Evolutionary conservation across 495 filamentous ascomycete species (phyloP).

Genomic region (Aspergillus campestris): DNA sequence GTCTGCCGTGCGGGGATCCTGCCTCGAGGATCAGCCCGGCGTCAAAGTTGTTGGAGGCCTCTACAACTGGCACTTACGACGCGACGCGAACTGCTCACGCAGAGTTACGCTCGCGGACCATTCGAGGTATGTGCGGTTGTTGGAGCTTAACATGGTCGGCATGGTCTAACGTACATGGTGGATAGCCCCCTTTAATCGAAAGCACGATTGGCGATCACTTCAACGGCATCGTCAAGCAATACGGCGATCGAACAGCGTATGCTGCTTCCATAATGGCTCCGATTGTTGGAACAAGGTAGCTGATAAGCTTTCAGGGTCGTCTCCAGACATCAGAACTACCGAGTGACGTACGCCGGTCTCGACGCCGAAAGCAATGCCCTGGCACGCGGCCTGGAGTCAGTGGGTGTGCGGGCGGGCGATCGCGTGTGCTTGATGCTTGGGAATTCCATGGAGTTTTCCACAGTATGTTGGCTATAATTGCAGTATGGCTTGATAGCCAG

Average conservation of each 20-base stretch:
- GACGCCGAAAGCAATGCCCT: conserved; percentile 70
- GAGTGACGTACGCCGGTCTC: conserved; percentile 65
- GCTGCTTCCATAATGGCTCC: conserved; percentile 10
- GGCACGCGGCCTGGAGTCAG: conserved; percentile 60
- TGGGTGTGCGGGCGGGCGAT: conserved; percentile 77
- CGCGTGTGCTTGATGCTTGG: conserved; percentile 80
- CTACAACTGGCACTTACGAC: neutral
- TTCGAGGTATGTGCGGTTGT: conserved; percentile 24
- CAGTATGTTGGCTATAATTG: conserved; percentile 36
- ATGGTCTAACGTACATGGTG: neutral
- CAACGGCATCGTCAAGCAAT: conserved; percentile 52
- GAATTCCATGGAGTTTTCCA: conserved; percentile 75
- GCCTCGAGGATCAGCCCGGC: no score
- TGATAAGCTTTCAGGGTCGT: conserved; percentile 44
- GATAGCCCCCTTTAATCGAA: conserved; percentile 62
- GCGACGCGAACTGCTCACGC: conserved; percentile 31
- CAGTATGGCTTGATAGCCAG: neutral
- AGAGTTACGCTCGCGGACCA: conserved; percentile 40
- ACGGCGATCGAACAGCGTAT: conserved; percentile 71
- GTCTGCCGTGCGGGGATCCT: conserved; percentile 4
- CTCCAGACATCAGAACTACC: conserved; percentile 52
- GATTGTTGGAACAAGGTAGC: neutral
- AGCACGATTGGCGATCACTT: conserved; percentile 81
- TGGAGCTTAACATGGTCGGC: no score
- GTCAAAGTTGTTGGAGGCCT: neutral